These are phyloP conservation scores for Dendrobium chrysotoxum DNA, from an alignment of 106 monocot genomes.

Conservation along the genomic window DNA sequence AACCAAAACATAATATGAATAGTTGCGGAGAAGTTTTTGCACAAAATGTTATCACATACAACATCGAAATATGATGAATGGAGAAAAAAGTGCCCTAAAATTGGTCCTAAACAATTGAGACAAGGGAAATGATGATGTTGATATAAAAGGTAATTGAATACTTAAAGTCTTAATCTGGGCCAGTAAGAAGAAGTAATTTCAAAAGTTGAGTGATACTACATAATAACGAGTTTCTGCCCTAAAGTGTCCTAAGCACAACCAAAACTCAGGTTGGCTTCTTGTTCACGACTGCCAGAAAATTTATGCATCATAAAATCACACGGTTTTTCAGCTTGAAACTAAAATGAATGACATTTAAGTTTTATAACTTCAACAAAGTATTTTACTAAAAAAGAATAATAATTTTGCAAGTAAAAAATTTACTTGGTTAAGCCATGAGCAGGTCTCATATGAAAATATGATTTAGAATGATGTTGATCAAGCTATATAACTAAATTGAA, in stretches of 20 bases:
- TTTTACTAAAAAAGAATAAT: not conserved
- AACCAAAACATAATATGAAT: too few species aligned
- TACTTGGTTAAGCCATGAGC: not conserved
- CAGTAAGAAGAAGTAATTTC: not conserved
- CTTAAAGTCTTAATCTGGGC: too few species aligned
- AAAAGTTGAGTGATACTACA: not conserved
- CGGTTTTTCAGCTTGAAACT: not conserved
- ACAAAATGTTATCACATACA: too few species aligned
- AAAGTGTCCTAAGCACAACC: not conserved
- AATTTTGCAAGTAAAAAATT: not conserved
- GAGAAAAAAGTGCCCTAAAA: too few species aligned
- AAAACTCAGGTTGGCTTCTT: not conserved
- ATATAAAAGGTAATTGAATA: too few species aligned
- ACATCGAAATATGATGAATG: too few species aligned
- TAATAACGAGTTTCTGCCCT: not conserved
- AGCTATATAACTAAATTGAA: not conserved
- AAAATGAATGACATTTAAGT: not conserved
- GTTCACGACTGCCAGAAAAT: not conserved
- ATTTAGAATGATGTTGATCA: not conserved
- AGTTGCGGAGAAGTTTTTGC: too few species aligned
- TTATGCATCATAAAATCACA: not conserved
- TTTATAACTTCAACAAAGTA: not conserved
- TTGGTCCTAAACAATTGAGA: too few species aligned
- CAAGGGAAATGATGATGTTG: too few species aligned
- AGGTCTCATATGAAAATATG: not conserved